Base-by-base conservation (phyloP, 2,329 filamentous ascomycete species). In the Annulohypoxylon truncatum region DNA sequence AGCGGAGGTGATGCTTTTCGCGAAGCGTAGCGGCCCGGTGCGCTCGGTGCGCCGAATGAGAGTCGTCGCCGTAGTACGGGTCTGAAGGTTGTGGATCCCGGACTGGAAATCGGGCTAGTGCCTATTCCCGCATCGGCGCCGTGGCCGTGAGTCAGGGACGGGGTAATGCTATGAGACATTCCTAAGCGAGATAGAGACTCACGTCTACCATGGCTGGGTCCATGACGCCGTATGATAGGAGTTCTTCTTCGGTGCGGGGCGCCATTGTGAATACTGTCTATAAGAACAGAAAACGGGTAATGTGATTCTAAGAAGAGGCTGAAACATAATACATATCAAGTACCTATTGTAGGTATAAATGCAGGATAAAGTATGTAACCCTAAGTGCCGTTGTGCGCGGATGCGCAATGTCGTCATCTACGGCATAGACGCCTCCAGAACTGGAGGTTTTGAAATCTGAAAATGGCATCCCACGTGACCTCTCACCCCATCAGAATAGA, bases 1-100 rank as follows among this genome's bases (percentile, higher is more conserved):
- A 73, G 10, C 74, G 72, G 56, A 74, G 71, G 33, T 73, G 72
- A 35, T 73, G 72, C 51, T 72, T 73, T 67, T 76, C 73, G 15
- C 71, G 69, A 26, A 75, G 64, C 13, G 68, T 72, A 15, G 69
- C 33, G n/a, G 71, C 73, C 9, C 74, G 68, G 48, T 75, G 72
- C 10, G 60, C 68, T 4, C 73, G 72, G 1, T 10, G 12, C 35
- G 70, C 70, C 3, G 56, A 29, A 51, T 72, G 63, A 22, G 71
- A 65, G 9, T 66, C 46, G 9, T 66, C 56, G 1, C 71, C 72
- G 61, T 69, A 72, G 61, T 74, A 73, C 40, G 69, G 70, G 35
- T 71, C 69, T 33, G 72, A 69, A 2, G 69, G 69, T 47, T 70
- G 55, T 10, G 71, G 70, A 7, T 58, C 66, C 22, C 72, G 69